Conservation (phyloP, 140 eudicot species). For the Anethum foeniculum region DNA sequence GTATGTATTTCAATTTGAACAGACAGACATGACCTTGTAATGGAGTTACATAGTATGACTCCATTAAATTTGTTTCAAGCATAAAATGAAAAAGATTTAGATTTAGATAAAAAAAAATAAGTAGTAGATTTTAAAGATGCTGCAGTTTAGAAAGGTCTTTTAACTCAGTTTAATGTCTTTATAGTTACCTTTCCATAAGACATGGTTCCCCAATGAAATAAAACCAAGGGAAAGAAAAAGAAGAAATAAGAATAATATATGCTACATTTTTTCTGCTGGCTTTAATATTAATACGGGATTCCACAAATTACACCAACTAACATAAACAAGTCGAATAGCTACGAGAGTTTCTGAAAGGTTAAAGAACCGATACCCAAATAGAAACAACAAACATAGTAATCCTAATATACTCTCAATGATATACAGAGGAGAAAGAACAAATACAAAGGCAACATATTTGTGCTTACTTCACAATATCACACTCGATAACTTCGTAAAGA, state of each 20-base stretch:
- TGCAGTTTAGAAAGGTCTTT: neutral
- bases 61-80: neutral
- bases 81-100: neutral
- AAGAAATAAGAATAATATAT: too few species aligned
- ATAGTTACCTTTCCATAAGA: neutral
- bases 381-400: neutral
- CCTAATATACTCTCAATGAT: neutral
- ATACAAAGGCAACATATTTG: neutral
- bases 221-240: too few species aligned
- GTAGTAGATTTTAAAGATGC: neutral
- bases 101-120: neutral
- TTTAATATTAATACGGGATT: neutral
- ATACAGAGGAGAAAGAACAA: neutral
- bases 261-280: neutral
- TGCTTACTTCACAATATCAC: conserved; percentile 65
- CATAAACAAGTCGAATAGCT: neutral
- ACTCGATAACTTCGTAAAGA: conserved; percentile 60
- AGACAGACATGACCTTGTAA: neutral
- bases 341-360: neutral
- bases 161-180: neutral
- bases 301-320: neutral
- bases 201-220: neutral
- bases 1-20: neutral
- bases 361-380: neutral
- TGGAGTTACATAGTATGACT: neutral